Base-by-base conservation (phyloP, 169 alveolate species). In the Fabrea salina region DNA sequence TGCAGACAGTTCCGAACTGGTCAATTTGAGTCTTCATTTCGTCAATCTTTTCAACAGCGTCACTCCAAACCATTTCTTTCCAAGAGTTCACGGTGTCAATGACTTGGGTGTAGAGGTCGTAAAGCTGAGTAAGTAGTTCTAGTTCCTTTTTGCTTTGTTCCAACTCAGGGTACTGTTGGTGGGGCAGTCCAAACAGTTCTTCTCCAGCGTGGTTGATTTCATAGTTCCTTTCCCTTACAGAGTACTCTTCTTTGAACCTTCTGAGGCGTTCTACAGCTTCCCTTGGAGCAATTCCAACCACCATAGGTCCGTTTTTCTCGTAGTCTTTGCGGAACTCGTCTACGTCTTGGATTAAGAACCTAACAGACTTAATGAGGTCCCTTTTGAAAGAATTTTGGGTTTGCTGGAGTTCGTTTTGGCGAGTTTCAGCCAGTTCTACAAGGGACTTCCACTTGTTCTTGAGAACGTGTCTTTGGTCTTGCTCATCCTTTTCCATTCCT, bases 271-370 rank as follows among this genome's bases (percentile, higher is more conserved):
- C 95, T 35, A 91, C 90, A 43, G 97, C 98, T 35, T 90, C 89
- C 84, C 84, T 84, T 39, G 98, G 98, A 41, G 81, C 76, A 67
- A 92, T 91, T 50, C 95, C 95, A 53, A 84, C 79, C 47, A 92
- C 97, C 95, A 93, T 93, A 25, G 99, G 99, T 43, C 99, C 99
- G 83, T 93, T 92, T 84, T 86, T 86, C 75, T 94, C 98, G 86
- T 94, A 97, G 86, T 95, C 97, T 75, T 90, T 91, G 83, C 98
- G 92, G 84, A 95, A 92, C 39, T 91, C 95, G 47, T 85, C 82
- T 6, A 92, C 96, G 81, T 95, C 97, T 51, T 85, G 89, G 80
- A 93, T 93, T 59, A 97, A 87, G 47, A 86, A 79, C 39, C 95
- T 94, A 59, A 96, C 95, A 50, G 94, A 93, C 51, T 86, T 81